phyloP scores from a whole-genome alignment of 2,329 filamentous ascomycete genomes.

The Aspergillus sp. region DNA sequence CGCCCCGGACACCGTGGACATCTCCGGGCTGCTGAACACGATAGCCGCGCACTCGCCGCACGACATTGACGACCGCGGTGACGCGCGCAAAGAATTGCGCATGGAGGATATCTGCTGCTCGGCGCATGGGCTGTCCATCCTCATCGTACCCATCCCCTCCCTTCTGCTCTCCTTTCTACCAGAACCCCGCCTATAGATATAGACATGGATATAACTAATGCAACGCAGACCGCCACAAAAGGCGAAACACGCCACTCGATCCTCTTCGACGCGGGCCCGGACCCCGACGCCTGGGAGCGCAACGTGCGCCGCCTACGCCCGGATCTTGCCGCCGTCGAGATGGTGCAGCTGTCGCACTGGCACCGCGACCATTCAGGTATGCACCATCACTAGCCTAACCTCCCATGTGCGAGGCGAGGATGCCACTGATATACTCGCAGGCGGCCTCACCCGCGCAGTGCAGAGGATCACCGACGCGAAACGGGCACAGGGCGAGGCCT shows the following conservation, averaged over 20 bases:
- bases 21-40: conserved; percentile 44
- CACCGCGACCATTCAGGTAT: conserved; percentile 56
- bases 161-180: neutral
- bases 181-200: neutral
- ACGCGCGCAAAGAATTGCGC: conserved; percentile 45
- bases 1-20: conserved; percentile 43
- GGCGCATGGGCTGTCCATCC: conserved; percentile 54
- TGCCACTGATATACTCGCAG: conserved; percentile 19
- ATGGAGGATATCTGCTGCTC: conserved; percentile 55
- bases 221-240: conserved; percentile 46
- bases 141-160: conserved; percentile 41
- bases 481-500: conserved; percentile 16
- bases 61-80: conserved; percentile 38
- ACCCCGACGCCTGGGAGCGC: conserved; percentile 51
- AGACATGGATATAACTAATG: neutral
- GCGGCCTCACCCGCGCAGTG: conserved; percentile 53
- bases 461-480: conserved; percentile 47
- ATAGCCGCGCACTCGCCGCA: conserved; percentile 40
- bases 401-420: too few relatives aligned
- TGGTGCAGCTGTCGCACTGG: conserved; percentile 54
- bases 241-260: conserved; percentile 46
- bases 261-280: conserved; percentile 56
- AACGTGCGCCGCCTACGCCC: conserved; percentile 48
- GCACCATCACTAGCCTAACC: too few relatives aligned
- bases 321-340: conserved; percentile 45